These are phyloP conservation scores for Cryphonectria parasitica DNA, from an alignment of 2,329 filamentous ascomycete species.

Conservation along the genomic window DNA sequence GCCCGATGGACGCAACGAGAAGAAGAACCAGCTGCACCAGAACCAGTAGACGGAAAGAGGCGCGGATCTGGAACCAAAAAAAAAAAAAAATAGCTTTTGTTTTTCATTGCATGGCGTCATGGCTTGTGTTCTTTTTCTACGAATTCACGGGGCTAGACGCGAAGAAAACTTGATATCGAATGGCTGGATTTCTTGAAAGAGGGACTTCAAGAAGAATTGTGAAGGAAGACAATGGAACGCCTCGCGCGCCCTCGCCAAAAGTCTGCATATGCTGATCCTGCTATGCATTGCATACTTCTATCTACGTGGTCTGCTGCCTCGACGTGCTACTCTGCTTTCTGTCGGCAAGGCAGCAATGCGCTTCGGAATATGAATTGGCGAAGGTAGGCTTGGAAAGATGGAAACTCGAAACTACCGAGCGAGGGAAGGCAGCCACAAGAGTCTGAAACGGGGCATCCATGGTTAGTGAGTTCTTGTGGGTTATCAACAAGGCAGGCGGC, in stretches of 20 bases:
- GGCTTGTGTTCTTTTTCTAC: conserved; percentile 16
- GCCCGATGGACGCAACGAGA: conserved; percentile 65
- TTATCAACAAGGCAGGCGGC: background rate
- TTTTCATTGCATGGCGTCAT: conserved; percentile 26
- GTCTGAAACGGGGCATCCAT: background rate
- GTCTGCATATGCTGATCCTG: background rate
- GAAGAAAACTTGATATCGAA: background rate
- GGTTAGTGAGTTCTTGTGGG: background rate
- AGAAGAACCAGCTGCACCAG: conserved; percentile 54
- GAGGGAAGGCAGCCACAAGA: background rate
- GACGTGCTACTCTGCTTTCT: background rate
- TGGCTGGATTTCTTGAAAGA: background rate
- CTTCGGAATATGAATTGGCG: background rate
- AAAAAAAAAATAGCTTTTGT: background rate
- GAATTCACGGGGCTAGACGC: background rate
- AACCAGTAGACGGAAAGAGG: conserved; percentile 19
- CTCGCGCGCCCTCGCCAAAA: background rate
- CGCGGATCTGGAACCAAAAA: conserved; percentile 11
- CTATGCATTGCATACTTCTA: background rate
- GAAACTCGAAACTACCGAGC: background rate
- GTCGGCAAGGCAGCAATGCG: background rate
- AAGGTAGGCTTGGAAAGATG: background rate
- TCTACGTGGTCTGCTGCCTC: background rate
- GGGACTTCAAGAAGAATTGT: background rate
- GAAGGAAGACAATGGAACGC: background rate